Base-by-base conservation (phyloP, 495 filamentous ascomycete species). In the Penicillium bovifimosum region DNA sequence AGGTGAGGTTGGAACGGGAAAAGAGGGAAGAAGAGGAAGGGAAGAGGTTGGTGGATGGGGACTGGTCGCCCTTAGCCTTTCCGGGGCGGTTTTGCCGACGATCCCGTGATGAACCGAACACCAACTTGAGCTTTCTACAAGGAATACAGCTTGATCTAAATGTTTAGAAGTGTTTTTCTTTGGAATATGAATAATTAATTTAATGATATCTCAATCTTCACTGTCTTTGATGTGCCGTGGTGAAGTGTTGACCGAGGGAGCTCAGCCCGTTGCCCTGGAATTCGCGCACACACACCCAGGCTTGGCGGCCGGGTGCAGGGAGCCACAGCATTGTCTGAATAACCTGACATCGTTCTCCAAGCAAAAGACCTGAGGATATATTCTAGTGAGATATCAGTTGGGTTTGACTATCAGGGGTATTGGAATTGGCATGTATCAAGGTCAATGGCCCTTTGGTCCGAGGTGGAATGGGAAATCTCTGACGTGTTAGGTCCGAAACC, bases 81-180 rank as follows among this genome's bases (percentile, higher is more conserved):
- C 70, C 68, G 71, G 72, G 72, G 70, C 66, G 70, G 70, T 75
- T 75, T 73, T 73, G 67, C 72, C 72, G 72, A 75, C 65, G 67
- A 66, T 75, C 72, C 72, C 72, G 72, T 73, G 70, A 73, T 75
- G 68, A 72, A 71, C 72, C 72, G 72, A 73, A 59, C 55, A 54
- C 45, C 27, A 29, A 32, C 9, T 44, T 38, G 36, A 31, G 27
- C n/a, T 44, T 31, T 51, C 14, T 40, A 17, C 32, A 34, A 32
- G 26, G 39, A 11, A 46, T 16, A 11, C 14, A 52, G 32, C 32
- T 44, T 20, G 8, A 43, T 43, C 9, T 43, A 4, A 29, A 14
- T 43, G 6, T 29, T 34, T 18, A 35, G 11, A 17, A 16, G 17
- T 41, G 9, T 16, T 52, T 47, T 46, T 31, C 4, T 4, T 40